A percentile compares a stretch with the other conserved stretches of the same genome.
These are phyloP conservation scores for Salix dunnii DNA, from an alignment of 345 rosid species.

Conservation along the genomic window DNA sequence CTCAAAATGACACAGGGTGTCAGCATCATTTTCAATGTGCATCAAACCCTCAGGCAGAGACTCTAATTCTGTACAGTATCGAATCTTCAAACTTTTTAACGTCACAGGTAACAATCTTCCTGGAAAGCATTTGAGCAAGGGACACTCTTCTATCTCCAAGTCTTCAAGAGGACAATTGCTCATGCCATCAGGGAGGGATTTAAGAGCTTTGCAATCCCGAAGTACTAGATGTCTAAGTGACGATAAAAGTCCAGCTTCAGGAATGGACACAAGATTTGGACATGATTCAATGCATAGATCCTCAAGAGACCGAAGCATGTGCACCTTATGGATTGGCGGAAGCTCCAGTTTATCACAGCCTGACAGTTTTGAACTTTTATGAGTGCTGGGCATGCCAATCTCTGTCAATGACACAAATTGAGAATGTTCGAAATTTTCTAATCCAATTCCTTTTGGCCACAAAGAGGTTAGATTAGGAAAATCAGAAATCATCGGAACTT, in stretches of 20 bases:
- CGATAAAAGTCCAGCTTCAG: neutral
- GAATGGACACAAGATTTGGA: neutral
- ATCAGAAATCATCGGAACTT: neutral
- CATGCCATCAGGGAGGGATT: constrained; percentile 1
- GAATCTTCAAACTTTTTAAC: neutral
- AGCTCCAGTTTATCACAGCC: neutral
- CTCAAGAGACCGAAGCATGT: neutral
- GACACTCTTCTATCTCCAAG: constrained; percentile 11
- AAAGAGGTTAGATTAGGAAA: neutral
- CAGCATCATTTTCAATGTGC: neutral
- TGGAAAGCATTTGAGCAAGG: constrained; percentile 3
- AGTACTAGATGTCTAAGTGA: constrained; percentile 9
- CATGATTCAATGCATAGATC: neutral
- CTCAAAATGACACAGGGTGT: neutral
- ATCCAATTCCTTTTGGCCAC: neutral
- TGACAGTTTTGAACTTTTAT: neutral
- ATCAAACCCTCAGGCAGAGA: neutral
- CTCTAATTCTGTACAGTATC: neutral
- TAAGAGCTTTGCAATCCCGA: constrained; percentile 3
- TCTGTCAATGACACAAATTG: neutral
- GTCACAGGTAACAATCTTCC: neutral
- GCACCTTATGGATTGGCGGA: neutral
- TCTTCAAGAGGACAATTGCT: constrained; percentile 11
- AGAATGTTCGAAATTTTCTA: neutral
- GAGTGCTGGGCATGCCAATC: neutral